These are phyloP conservation scores for Trichothecium sympodiale DNA, from an alignment of 2,329 filamentous ascomycete genomes.

Conservation along the genomic window DNA sequence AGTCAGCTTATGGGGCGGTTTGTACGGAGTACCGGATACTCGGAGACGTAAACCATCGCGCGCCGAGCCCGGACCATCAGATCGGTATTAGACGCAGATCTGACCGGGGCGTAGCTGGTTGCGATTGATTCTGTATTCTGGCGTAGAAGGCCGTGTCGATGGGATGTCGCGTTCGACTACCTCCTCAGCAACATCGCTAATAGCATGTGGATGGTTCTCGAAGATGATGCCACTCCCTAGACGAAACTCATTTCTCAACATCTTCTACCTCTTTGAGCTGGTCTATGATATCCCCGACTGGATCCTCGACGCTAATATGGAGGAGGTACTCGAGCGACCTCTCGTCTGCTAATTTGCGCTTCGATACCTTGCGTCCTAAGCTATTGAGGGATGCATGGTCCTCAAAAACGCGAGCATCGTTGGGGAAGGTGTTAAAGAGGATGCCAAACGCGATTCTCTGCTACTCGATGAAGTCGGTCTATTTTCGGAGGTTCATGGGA, in stretches of 20 bases:
- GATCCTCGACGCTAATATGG: conserved; percentile 18
- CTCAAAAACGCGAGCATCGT: conserved; percentile 14
- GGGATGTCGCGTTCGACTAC: conserved; percentile 12
- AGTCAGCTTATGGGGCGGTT: conserved; percentile 34
- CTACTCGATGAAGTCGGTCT: conserved; percentile 17
- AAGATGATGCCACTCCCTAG: too few species aligned
- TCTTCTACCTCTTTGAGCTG: conserved; percentile 13
- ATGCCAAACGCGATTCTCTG: conserved; percentile 11
- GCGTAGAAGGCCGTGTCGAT: conserved; percentile 9
- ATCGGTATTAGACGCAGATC: conserved; percentile 17
- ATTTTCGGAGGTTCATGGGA: conserved; percentile 15
- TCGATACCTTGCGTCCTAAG: conserved; percentile 11
- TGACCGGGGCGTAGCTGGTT: conserved; percentile 18
- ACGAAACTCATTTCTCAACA: too few species aligned
- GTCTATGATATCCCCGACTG: conserved; percentile 17
- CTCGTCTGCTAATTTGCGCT: conserved; percentile 12
- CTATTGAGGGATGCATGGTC: conserved; percentile 10
- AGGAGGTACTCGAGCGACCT: conserved; percentile 19
- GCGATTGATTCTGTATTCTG: too few species aligned
- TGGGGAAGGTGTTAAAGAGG: conserved; percentile 12
- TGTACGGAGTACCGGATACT: too few species aligned
- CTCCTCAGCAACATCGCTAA: conserved; percentile 12
- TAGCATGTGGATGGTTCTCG: too few species aligned
- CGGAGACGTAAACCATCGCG: conserved; percentile 19
- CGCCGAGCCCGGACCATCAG: conserved; percentile 5